phyloP scores from a whole-genome alignment of 2,329 filamentous ascomycete species.

The Alternaria postmessia region DNA sequence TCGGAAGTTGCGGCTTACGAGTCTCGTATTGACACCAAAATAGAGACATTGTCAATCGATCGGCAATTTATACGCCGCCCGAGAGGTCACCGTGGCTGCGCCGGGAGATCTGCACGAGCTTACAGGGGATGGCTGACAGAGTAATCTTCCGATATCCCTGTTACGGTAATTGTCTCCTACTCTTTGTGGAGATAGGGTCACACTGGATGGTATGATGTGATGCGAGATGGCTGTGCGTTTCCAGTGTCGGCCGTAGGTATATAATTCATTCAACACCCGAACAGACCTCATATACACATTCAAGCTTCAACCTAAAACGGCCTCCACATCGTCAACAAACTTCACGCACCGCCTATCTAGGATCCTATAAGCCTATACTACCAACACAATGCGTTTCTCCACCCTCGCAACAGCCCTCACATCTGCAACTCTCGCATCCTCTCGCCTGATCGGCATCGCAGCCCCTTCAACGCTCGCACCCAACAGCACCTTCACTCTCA shows the following conservation, averaged over 20 bases:
- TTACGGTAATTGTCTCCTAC: background rate
- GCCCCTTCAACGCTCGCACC: conserved; percentile 54
- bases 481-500: conserved; percentile 49
- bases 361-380: background rate
- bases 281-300: background rate
- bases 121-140: background rate
- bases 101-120: conserved; percentile 11
- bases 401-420: conserved; percentile 24
- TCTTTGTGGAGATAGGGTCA: background rate
- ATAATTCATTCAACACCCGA: background rate
- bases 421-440: conserved; percentile 35
- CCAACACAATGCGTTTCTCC: conserved; percentile 28
- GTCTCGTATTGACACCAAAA: background rate
- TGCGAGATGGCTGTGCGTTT: background rate
- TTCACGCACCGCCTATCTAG: background rate
- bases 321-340: background rate
- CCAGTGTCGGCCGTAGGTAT: background rate
- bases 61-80: background rate
- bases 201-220: background rate
- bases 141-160: background rate
- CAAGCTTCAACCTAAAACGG: background rate
- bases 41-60: background rate
- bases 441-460: conserved; percentile 56
- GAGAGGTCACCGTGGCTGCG: conserved; percentile 8
- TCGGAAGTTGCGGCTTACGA: background rate